A percentile compares a stretch with the other conserved stretches of the same genome.
Conservation (phyloP, 495 filamentous ascomycete genomes). For the Lasiosphaeria miniovina region DNA sequence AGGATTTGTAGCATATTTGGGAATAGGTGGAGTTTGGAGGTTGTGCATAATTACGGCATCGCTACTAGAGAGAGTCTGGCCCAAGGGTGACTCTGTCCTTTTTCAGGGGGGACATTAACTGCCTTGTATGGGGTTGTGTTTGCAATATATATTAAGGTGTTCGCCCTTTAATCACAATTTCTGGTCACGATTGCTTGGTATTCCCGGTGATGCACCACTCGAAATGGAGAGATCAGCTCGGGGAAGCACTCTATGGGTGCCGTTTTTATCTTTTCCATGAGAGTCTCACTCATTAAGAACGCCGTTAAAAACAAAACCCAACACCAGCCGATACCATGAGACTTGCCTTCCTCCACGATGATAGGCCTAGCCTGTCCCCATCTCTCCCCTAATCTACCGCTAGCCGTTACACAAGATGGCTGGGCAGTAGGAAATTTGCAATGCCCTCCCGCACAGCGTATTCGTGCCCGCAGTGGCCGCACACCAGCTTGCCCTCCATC, state of each 20-base stretch:
- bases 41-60: slow-evolving; percentile 15
- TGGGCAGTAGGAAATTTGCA: slow-evolving; percentile 91
- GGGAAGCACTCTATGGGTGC: neutral
- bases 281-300: neutral
- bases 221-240: neutral
- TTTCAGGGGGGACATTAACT: neutral
- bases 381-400: neutral
- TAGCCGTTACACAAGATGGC: slow-evolving; percentile 66
- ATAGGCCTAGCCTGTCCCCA: neutral
- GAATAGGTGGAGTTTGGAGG: slow-evolving; percentile 19
- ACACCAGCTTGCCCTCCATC: slow-evolving; percentile 80
- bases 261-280: neutral
- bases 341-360: neutral
- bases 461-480: slow-evolving; percentile 87
- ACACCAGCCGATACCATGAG: neutral
- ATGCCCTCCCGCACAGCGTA: slow-evolving; percentile 93
- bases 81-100: neutral
- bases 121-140: neutral
- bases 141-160: neutral
- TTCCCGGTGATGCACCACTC: neutral
- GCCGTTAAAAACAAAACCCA: neutral
- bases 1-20: slow-evolving; percentile 14
- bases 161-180: neutral
- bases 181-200: neutral
- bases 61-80: neutral